These are phyloP conservation scores for Ophiostoma sp. DNA, from an alignment of 2,329 filamentous ascomycete species.

Conservation along the genomic window DNA sequence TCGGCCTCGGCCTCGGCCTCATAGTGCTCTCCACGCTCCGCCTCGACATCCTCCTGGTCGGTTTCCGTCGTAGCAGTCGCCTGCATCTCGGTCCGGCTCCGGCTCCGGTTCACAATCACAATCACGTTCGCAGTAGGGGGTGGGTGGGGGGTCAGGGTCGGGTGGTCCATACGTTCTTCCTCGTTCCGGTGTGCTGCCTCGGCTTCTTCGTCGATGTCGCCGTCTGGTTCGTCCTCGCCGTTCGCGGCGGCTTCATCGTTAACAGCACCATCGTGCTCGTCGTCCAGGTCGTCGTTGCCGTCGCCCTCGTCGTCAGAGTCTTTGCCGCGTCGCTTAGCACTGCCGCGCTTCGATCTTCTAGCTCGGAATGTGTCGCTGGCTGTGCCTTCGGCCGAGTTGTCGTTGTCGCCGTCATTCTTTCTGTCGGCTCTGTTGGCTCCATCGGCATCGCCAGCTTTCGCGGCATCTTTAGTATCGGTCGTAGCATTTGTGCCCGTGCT, in stretches of 20 bases:
- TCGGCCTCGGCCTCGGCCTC: background rate
- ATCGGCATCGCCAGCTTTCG: slow-evolving; percentile 26
- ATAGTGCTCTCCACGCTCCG: too few species aligned
- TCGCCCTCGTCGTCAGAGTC: slow-evolving; percentile 30
- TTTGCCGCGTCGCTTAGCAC: slow-evolving; percentile 29
- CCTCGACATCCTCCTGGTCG: background rate
- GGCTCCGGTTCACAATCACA: background rate
- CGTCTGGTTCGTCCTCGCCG: slow-evolving; percentile 53
- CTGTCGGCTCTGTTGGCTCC: slow-evolving; percentile 31
- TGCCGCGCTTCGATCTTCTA: slow-evolving; percentile 41
- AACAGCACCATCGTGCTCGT: slow-evolving; percentile 27
- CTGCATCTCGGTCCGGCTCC: slow-evolving; percentile 9
- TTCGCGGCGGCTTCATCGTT: slow-evolving; percentile 38
- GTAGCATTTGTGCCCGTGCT: slow-evolving; percentile 32
- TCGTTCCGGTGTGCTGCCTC: slow-evolving; percentile 56
- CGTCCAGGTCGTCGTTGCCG: slow-evolving; percentile 19
- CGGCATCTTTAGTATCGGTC: background rate
- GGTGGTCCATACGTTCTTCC: slow-evolving; percentile 54
- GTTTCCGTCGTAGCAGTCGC: background rate
- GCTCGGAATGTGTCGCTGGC: slow-evolving; percentile 35
- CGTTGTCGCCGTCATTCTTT: slow-evolving; percentile 34
- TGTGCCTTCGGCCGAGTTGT: slow-evolving; percentile 37
- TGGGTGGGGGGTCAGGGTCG: background rate
- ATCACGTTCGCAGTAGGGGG: background rate
- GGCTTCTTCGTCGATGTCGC: slow-evolving; percentile 55